Evolutionary conservation across 352 stramenopile species (phyloP).

Genomic region (Hyaloperonospora brassicae): DNA sequence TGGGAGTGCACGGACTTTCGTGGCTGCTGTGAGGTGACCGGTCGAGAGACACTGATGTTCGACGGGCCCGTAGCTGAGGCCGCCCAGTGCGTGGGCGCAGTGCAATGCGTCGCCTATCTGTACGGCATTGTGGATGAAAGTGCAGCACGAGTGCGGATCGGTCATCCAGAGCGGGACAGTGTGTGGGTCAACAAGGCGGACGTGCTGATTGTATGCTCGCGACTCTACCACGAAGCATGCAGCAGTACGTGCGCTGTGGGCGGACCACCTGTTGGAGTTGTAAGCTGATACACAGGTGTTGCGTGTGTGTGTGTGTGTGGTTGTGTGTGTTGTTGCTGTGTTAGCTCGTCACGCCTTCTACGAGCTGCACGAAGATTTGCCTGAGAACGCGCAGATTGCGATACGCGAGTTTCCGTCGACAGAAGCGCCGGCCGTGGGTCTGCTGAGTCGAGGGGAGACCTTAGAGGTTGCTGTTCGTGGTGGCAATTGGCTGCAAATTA

Average conservation of each 20-base stretch:
- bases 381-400: slow-evolving; percentile 54
- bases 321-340: slow-evolving; percentile 7
- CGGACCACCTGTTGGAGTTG: slow-evolving; percentile 1
- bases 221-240: slow-evolving; percentile 37
- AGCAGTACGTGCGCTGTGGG: slow-evolving; percentile 26
- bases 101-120: slow-evolving; percentile 33
- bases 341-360: slow-evolving; percentile 45
- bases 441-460: slow-evolving; percentile 48
- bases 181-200: slow-evolving; percentile 52
- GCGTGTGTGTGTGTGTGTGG: not conserved
- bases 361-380: slow-evolving; percentile 43
- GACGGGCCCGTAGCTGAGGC: slow-evolving; percentile 25
- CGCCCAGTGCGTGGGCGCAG: slow-evolving; percentile 22
- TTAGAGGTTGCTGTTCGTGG: slow-evolving; percentile 41
- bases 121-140: slow-evolving; percentile 38
- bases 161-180: slow-evolving; percentile 34
- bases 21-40: slow-evolving; percentile 36
- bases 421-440: slow-evolving; percentile 42
- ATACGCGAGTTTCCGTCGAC: slow-evolving; percentile 56
- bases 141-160: slow-evolving; percentile 25
- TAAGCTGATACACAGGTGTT: slow-evolving; percentile 1
- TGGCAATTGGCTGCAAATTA: slow-evolving; percentile 50
- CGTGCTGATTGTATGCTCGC: slow-evolving; percentile 38
- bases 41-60: slow-evolving; percentile 32
- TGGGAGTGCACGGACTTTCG: slow-evolving; percentile 45